A percentile compares a stretch with the other conserved stretches of the same genome.
Conservation (phyloP, 331 rosid species). For the Pyrus hybrid region DNA sequence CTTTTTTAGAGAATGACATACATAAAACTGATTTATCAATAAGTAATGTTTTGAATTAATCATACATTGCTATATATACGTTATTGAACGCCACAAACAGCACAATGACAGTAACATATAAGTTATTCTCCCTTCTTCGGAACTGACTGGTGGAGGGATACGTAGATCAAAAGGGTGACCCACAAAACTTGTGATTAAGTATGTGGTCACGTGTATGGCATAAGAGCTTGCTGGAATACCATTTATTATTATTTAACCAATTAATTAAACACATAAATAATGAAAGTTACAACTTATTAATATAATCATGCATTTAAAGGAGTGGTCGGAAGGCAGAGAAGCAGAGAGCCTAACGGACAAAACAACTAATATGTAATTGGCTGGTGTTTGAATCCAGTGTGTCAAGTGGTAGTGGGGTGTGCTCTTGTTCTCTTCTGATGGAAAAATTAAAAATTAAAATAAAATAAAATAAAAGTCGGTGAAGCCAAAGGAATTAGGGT, state of each 20-base stretch:
- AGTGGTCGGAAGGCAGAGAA: neutral
- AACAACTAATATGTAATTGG: constrained; percentile 13
- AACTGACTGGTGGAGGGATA: constrained; percentile 26
- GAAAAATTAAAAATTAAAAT: neutral
- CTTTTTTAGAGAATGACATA: neutral
- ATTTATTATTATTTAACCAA: neutral
- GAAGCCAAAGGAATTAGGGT: constrained; percentile 16
- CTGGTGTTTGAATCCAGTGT: neutral
- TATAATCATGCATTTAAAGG: constrained; percentile 28
- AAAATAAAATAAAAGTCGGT: constrained; percentile 26
- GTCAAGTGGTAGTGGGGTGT: constrained; percentile 18
- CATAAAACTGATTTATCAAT: too few relatives aligned
- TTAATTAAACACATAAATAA: constrained; percentile 14
- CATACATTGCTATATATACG: too few relatives aligned
- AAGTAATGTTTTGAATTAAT: too few relatives aligned
- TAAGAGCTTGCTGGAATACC: constrained; percentile 19
- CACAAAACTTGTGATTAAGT: constrained; percentile 34
- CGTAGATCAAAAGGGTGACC: constrained; percentile 23
- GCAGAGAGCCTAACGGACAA: neutral
- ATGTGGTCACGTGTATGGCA: constrained; percentile 54
- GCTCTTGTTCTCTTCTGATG: constrained; percentile 18
- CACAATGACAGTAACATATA: too few relatives aligned
- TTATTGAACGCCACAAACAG: too few relatives aligned
- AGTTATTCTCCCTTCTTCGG: neutral
- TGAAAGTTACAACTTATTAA: constrained; percentile 7